A percentile compares a stretch with the other conserved stretches of the same genome.
These are phyloP conservation scores for Lachnellula arida DNA, from an alignment of 2,329 filamentous ascomycete genomes.

Conservation along the genomic window DNA sequence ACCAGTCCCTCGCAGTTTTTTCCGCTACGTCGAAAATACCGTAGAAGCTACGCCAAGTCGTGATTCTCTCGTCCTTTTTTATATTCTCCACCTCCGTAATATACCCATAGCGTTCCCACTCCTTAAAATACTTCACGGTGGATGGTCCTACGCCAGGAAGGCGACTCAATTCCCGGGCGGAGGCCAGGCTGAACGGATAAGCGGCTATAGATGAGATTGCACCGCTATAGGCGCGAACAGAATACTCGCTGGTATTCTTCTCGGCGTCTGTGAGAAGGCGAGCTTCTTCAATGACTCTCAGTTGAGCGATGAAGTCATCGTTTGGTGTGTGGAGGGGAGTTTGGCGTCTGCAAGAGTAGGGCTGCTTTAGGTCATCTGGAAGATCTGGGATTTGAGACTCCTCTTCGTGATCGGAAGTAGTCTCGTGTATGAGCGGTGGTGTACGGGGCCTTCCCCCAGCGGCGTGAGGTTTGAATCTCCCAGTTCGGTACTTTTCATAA, in stretches of 20 bases:
- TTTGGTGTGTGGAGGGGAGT: conserved; percentile 70
- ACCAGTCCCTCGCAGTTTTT: conserved; percentile 76
- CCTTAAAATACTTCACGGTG: conserved; percentile 70
- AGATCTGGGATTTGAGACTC: conserved; percentile 52
- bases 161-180: conserved; percentile 37
- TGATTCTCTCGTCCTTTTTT: conserved; percentile 58
- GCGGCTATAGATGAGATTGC: conserved; percentile 79
- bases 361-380: conserved; percentile 60
- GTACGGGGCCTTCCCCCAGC: conserved; percentile 30
- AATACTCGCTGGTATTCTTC: conserved; percentile 81
- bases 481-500: conserved; percentile 15
- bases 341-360: conserved; percentile 77
- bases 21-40: conserved; percentile 91
- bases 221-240: conserved; percentile 80
- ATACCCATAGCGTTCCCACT: conserved; percentile 60
- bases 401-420: conserved; percentile 74
- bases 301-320: conserved; percentile 64
- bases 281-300: conserved; percentile 69
- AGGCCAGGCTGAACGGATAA: conserved; percentile 52
- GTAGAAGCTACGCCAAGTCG: conserved; percentile 66
- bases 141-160: conserved; percentile 81
- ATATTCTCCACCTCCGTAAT: conserved; percentile 62
- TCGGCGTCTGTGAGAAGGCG: conserved; percentile 69
- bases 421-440: conserved; percentile 54
- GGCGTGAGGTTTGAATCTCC: conserved; percentile 8